These are phyloP conservation scores for Bothriochloa decipiens DNA, from an alignment of 176 grass and related monocot species.

Conservation along the genomic window DNA sequence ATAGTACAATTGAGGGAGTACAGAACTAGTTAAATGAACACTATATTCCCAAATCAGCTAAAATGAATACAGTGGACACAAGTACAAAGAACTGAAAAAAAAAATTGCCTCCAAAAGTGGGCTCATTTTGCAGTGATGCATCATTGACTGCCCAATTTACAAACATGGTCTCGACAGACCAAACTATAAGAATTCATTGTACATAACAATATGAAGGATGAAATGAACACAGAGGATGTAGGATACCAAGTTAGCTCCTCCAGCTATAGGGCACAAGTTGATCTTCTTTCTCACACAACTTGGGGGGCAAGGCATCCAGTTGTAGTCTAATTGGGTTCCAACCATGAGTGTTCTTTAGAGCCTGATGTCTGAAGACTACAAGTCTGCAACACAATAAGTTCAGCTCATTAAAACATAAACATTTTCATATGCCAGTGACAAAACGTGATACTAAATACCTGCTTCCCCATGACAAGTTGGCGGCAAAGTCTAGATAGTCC, in stretches of 20 bases:
- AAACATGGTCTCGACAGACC: background rate
- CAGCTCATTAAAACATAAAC: constrained; percentile 5
- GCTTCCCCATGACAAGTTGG: constrained; percentile 2
- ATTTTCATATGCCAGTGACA: background rate
- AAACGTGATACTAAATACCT: constrained; percentile 38
- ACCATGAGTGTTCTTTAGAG: background rate
- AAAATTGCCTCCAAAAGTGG: background rate
- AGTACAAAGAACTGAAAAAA: background rate
- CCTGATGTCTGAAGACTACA: background rate
- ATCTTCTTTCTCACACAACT: background rate
- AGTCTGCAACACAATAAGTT: background rate
- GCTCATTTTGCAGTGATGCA: background rate
- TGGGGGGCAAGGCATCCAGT: background rate
- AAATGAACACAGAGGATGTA: constrained; percentile 10
- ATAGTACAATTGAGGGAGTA: too few species aligned
- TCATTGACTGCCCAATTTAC: constrained; percentile 29
- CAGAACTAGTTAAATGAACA: background rate
- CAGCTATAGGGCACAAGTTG: background rate
- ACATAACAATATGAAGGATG: constrained; percentile 37
- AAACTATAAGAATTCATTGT: constrained; percentile 26
- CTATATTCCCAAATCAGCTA: background rate
- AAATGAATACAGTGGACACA: background rate
- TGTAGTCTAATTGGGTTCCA: constrained; percentile 8
- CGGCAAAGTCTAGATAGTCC: constrained; percentile 53
- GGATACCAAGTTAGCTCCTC: constrained; percentile 19